Percentiles rank a stretch among this genome's conserved stretches.
Evolutionary conservation across 441 rosid species (phyloP).

Genomic region (Euphorbia corollata): DNA sequence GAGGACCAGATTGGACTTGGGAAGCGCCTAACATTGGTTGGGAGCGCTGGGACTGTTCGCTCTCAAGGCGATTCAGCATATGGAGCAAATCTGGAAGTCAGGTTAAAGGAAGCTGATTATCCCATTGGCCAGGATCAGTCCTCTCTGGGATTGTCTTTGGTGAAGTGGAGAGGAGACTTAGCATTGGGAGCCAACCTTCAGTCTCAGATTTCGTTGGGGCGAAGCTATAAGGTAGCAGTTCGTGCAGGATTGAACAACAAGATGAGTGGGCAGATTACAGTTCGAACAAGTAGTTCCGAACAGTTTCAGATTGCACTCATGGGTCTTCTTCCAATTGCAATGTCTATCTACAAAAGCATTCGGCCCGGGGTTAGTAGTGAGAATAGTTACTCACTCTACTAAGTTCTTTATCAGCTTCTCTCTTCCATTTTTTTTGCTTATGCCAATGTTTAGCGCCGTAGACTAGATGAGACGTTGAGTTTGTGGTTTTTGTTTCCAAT

Average conservation of each 20-base stretch:
- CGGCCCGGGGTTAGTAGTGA: conserved; percentile 36
- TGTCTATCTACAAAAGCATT: conserved; percentile 52
- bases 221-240: conserved; percentile 61
- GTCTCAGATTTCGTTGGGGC: conserved; percentile 71
- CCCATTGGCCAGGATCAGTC: conserved; percentile 83
- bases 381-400: conserved; percentile 59
- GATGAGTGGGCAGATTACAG: conserved; percentile 66
- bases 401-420: conserved; percentile 16
- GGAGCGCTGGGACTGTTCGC: conserved; percentile 37
- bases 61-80: conserved; percentile 40
- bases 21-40: conserved; percentile 37
- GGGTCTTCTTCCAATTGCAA: conserved; percentile 53
- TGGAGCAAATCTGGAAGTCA: conserved; percentile 38
- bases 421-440: conserved; percentile 13
- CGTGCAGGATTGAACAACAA: conserved; percentile 91
- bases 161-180: conserved; percentile 90
- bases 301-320: conserved; percentile 78
- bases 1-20: conserved; percentile 51
- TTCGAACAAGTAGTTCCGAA: conserved; percentile 79
- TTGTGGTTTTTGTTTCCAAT: conserved; percentile 10
- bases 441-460: conserved; percentile 12
- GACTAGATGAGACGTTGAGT: conserved; percentile 14
- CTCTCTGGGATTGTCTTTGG: conserved; percentile 67
- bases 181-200: conserved; percentile 79
- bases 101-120: conserved; percentile 29